A percentile compares a stretch with the other conserved stretches of the same genome.
These are phyloP conservation scores for Elaphomyces granulatus DNA, from an alignment of 495 filamentous ascomycete species.

Conservation along the genomic window DNA sequence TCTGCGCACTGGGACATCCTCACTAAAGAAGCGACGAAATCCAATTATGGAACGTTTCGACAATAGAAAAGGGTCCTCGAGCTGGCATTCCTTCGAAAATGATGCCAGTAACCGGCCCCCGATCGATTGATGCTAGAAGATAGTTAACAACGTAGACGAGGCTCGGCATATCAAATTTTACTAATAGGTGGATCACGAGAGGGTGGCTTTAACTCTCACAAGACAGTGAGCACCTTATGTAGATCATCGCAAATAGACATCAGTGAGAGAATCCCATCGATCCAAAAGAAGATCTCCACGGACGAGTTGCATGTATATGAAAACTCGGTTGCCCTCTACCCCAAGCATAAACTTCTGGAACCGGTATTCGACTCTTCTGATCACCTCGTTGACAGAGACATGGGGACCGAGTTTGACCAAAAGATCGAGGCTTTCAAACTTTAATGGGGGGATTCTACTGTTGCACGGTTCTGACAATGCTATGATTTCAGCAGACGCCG, in stretches of 20 bases:
- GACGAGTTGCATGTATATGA: constrained; percentile 37
- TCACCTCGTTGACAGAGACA: constrained; percentile 33
- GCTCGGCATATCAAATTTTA: no score
- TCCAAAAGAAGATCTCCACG: constrained; percentile 23
- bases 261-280: constrained; percentile 20
- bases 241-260: no score
- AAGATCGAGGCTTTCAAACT: constrained; percentile 24
- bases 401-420: constrained; percentile 31
- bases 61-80: constrained; percentile 23
- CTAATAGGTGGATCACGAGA: no score
- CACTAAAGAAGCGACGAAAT: constrained; percentile 17
- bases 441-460: constrained; percentile 9
- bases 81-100: constrained; percentile 16
- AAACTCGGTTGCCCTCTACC: constrained; percentile 21
- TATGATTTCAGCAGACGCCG: constrained; percentile 12
- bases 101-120: constrained; percentile 16
- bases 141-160: no score
- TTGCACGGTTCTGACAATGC: constrained; percentile 10
- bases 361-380: no score
- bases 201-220: no score
- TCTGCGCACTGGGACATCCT: constrained; percentile 13
- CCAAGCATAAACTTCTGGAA: constrained; percentile 37
- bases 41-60: constrained; percentile 33
- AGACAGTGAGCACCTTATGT: no score
- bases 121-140: constrained; percentile 20